Base-by-base conservation (phyloP, 2,329 filamentous ascomycete genomes). In the Trichophyton schoenleinii region DNA sequence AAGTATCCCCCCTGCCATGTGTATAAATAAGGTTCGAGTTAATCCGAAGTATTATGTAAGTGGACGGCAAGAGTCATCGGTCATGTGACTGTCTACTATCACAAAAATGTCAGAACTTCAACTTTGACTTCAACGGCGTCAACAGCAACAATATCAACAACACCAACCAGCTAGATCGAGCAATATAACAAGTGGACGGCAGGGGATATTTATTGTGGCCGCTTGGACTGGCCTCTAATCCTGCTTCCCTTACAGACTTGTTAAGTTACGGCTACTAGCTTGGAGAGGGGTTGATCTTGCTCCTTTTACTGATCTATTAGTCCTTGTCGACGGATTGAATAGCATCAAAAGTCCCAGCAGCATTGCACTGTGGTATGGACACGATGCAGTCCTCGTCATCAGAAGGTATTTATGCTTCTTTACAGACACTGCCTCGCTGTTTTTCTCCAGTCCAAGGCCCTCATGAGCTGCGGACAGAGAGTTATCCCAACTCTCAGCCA, bases 391-490 rank as follows among this genome's bases (percentile, higher is more conserved):
- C 49, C 49, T 52, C 25, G 58, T 25, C 44, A 25, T 55, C 66
- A 70, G 71, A 73, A 74, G 72, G 72, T 73, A 73, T 69, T 70
- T 71, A 70, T 71, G 69, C 70, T 70, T 73, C 70, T 69, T 67
- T 62, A 49, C 41, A 58, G 59, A 58, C 52, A 58, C 60, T 59
- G 60, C 55, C 60, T 63, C 44, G 48, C 42, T 57, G 57, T 49
- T 13, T 58, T 62, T 25, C 41, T 49, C 48, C 46, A 13, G 7
- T 28, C 41, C 38, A 48, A 48, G 36, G 57, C 57, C 57, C 57
- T 59, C 57, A 59, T 59, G 57, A 59, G 57, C 57, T 58, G 58
- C 57, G 48, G 38, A 62, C 41, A 28, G 59, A 42, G 57, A 49
- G 52, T 60, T 65, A 57, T 57, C 58, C 62, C 55, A 58, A 65